Evolutionary conservation across 345 rosid species (phyloP).

Genomic region (Corymbia maculata): DNA sequence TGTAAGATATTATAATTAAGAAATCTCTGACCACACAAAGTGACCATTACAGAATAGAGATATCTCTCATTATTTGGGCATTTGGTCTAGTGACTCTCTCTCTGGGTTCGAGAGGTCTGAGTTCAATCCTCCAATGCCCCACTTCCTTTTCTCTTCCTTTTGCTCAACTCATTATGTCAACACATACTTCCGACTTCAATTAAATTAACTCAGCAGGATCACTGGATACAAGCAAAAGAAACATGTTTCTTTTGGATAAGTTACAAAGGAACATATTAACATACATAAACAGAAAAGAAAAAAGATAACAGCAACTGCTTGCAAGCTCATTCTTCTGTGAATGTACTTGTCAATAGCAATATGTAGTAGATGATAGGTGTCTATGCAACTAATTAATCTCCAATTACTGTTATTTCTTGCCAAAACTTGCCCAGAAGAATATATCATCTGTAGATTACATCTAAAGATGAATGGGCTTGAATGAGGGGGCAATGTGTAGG

Average conservation of each 20-base stretch:
- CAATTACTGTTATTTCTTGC: background rate
- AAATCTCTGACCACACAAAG: background rate
- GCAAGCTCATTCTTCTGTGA: background rate
- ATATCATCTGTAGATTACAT: background rate
- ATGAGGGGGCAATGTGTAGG: background rate
- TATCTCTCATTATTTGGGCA: background rate
- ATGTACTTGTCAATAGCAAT: background rate
- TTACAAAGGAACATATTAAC: background rate
- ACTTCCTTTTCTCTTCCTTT: background rate
- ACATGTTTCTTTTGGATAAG: background rate
- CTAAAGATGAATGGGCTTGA: background rate
- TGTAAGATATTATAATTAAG: background rate
- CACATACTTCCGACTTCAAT: background rate
- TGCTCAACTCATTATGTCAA: background rate
- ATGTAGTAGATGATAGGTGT: background rate
- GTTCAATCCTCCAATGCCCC: background rate
- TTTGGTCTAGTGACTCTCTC: conserved; percentile 48
- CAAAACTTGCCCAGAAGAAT: background rate
- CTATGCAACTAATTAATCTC: background rate
- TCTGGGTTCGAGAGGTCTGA: conserved; percentile 82
- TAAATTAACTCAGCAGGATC: background rate
- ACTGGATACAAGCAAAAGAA: background rate
- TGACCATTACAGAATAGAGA: background rate
- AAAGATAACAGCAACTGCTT: background rate
- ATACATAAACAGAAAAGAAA: background rate